Conservation (phyloP, 371 early-diverging fungal species). For the Dentiscutata heterogama region DNA sequence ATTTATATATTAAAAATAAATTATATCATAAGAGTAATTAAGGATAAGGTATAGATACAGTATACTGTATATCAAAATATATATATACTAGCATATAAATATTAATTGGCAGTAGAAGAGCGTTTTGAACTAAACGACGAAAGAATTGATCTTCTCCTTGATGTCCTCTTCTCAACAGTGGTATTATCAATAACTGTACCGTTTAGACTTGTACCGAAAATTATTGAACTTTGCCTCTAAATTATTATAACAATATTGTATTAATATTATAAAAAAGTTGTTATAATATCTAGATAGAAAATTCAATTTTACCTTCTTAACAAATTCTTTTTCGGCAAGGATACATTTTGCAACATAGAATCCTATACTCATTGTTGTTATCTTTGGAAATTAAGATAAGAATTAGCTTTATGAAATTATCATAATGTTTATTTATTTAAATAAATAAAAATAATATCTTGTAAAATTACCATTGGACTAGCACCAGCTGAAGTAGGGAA, state of each 20-base stretch:
- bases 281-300: background rate
- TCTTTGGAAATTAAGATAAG: background rate
- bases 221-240: background rate
- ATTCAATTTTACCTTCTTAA: background rate
- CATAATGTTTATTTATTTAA: background rate
- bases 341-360: slow-evolving; percentile 13
- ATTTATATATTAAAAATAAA: no score
- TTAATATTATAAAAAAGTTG: background rate
- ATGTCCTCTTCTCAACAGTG: background rate
- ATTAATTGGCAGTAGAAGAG: no score
- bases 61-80: no score
- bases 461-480: slow-evolving; percentile 72
- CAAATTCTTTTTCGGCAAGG: background rate
- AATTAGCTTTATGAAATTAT: background rate
- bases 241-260: background rate
- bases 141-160: background rate
- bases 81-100: no score
- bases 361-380: slow-evolving; percentile 30
- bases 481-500: slow-evolving; percentile 84
- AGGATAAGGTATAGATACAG: no score
- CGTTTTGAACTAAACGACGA: background rate
- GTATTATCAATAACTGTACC: background rate
- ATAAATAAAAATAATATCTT: background rate
- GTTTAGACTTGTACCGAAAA: background rate
- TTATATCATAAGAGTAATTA: no score